Percentiles rank a stretch among this genome's conserved stretches.
phyloP scores from a whole-genome alignment of 2,329 filamentous ascomycete genomes.

The Aspergillus calidoustus region DNA sequence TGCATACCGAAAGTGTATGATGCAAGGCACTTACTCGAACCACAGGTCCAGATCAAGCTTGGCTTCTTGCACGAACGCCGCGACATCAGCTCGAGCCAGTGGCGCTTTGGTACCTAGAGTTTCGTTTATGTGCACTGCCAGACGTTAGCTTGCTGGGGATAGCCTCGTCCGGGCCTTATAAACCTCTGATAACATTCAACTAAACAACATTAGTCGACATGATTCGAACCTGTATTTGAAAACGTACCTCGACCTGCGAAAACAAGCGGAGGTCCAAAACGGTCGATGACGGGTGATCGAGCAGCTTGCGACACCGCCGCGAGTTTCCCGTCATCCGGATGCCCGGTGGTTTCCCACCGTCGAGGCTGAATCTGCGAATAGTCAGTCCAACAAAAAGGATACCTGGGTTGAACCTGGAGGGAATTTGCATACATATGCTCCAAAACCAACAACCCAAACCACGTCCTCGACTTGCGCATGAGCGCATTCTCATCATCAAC shows the following conservation, averaged over 20 bases:
- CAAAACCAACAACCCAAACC: constrained; percentile 59
- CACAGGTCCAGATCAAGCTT: constrained; percentile 56
- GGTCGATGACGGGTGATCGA: constrained; percentile 50
- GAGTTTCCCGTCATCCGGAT: constrained; percentile 44
- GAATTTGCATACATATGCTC: constrained; percentile 50
- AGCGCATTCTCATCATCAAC: constrained; percentile 37
- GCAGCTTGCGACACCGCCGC: constrained; percentile 52
- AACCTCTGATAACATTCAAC: constrained; percentile 49
- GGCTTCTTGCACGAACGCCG: constrained; percentile 49
- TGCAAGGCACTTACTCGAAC: constrained; percentile 52
- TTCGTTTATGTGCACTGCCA: constrained; percentile 43
- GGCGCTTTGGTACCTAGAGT: constrained; percentile 32
- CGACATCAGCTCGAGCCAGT: constrained; percentile 42
- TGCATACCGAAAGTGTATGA: no score
- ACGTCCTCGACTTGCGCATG: constrained; percentile 53
- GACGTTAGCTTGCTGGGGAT: constrained; percentile 1
- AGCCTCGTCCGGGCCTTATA: background rate
- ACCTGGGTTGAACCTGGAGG: background rate
- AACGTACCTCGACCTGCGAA: constrained; percentile 54
- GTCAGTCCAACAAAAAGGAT: constrained; percentile 4
- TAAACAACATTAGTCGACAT: constrained; percentile 23
- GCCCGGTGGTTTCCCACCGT: constrained; percentile 51
- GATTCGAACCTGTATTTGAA: background rate
- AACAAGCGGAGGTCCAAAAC: constrained; percentile 57
- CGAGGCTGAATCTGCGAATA: constrained; percentile 43